Evolutionary conservation across 2,329 filamentous ascomycete genomes (phyloP).

Genomic region (Botrytis porri): DNA sequence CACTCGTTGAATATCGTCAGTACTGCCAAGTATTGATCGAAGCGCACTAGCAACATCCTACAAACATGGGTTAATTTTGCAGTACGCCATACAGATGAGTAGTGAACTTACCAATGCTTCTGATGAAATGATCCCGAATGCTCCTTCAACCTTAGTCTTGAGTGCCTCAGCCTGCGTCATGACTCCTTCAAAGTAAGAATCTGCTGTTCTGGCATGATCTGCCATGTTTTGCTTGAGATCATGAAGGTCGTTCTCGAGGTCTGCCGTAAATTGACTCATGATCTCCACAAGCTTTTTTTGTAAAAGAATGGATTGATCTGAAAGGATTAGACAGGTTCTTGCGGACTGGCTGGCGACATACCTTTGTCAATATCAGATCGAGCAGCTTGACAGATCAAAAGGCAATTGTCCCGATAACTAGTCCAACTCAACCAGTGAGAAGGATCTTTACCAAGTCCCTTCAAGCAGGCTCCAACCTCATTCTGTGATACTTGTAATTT

Average conservation of each 20-base stretch:
- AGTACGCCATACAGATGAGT: no score
- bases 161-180: slow-evolving; percentile 27
- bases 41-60: slow-evolving; percentile 15
- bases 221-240: slow-evolving; percentile 28
- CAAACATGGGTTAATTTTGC: background rate
- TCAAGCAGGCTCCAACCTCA: slow-evolving; percentile 49
- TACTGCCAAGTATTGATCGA: slow-evolving; percentile 17
- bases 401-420: slow-evolving; percentile 58
- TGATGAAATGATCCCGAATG: slow-evolving; percentile 31
- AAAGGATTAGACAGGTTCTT: slow-evolving; percentile 22
- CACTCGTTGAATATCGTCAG: slow-evolving; percentile 25
- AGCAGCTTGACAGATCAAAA: slow-evolving; percentile 60
- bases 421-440: slow-evolving; percentile 65
- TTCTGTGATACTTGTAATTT: slow-evolving; percentile 32
- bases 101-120: slow-evolving; percentile 13
- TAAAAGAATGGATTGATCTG: slow-evolving; percentile 36
- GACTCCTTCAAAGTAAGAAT: slow-evolving; percentile 31
- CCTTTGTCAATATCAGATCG: slow-evolving; percentile 57
- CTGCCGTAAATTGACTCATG: slow-evolving; percentile 32
- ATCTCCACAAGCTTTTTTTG: slow-evolving; percentile 34
- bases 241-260: slow-evolving; percentile 29
- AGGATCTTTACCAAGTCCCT: slow-evolving; percentile 50
- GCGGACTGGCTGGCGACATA: slow-evolving; percentile 25
- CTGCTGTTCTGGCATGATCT: slow-evolving; percentile 25
- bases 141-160: slow-evolving; percentile 27